Base-by-base conservation (phyloP, 2,329 filamentous ascomycete species). In the Neurospora sp. region DNA sequence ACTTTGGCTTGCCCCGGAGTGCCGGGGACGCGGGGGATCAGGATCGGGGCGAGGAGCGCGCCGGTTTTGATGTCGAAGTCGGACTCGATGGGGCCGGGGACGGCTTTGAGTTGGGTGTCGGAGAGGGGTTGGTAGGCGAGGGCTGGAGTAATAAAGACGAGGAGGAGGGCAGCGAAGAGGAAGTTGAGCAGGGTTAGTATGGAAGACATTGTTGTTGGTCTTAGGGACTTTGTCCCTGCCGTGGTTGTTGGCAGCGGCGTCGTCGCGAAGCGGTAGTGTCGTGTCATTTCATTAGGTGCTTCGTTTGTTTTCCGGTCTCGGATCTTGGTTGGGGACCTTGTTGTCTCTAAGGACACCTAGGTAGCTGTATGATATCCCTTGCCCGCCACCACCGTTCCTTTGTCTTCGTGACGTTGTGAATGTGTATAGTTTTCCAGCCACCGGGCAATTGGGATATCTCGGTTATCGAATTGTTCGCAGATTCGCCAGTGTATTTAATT, bases 1-100 rank as follows among this genome's bases (percentile, higher is more conserved):
- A 92, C 92, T 67, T 85, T 85, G 13, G 80, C 78, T 15, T 91
- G 93, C 38, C 93, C 93, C 0, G 89, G 84, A 0, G 93, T 97
- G 15, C 95, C 96, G 9, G 96, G 92, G 0, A 99, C 94, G 71
- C 96, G 91, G 1, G 96, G 90, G 68, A 91, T 90, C 68, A 99
- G 84, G 75, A 99, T 93, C 1, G 96, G 96, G 3, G 94, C 87
- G 62, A 99, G 87, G 36, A 99, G 85, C 3, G 86, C 83, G 74
- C 93, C 71, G 38, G 69, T 86, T 71, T 90, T 81, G 74, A 96
- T 92, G 80, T 97, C 88, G 78, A 97, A 96, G 80, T 93, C 91
- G 72, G 84, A 80, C 70, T 87, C 89, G 2, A 66, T 36, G 3
- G 71, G 73, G 15, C 89, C 89, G 13, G 93, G 92, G n/a, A 99